These are phyloP conservation scores for Suillus plorans DNA, from an alignment of 768 basidiomycete genomes.

Conservation along the genomic window DNA sequence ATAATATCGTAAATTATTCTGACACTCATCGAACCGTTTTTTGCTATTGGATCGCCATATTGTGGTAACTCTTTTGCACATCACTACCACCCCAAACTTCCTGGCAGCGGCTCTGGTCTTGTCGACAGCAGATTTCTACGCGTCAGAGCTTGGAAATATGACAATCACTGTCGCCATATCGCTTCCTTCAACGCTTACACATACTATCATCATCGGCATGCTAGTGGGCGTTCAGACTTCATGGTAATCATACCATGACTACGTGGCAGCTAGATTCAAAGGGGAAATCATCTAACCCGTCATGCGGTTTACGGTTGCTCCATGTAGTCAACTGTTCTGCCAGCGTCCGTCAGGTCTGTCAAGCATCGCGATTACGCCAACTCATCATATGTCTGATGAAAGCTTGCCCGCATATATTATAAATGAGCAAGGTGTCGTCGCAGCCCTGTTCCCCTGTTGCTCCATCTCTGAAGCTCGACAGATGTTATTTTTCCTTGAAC, in stretches of 20 bases:
- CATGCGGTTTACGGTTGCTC: not conserved
- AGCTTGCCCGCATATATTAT: not conserved
- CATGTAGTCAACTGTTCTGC: not conserved
- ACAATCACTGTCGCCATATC: not conserved
- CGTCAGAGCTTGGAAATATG: not conserved
- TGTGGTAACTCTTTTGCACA: not conserved
- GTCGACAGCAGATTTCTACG: not conserved
- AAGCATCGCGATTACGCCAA: not conserved
- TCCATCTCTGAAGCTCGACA: not conserved
- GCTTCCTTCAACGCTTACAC: not conserved
- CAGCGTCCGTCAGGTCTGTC: not conserved
- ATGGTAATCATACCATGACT: not conserved
- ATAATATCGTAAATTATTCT: too few relatives aligned
- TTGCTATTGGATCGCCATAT: not conserved
- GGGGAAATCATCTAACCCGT: not conserved
- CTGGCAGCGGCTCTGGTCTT: not conserved
- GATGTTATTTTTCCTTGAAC: not conserved
- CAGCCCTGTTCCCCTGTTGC: not conserved
- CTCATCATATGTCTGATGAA: not conserved
- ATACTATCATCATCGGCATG: not conserved
- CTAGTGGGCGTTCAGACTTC: not conserved
- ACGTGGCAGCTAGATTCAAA: not conserved
- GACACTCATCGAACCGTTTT: not conserved
- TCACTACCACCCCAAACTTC: not conserved
- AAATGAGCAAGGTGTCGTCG: not conserved